These are phyloP conservation scores for Termitomyces sp. DNA, from an alignment of 768 basidiomycete genomes.

Conservation along the genomic window DNA sequence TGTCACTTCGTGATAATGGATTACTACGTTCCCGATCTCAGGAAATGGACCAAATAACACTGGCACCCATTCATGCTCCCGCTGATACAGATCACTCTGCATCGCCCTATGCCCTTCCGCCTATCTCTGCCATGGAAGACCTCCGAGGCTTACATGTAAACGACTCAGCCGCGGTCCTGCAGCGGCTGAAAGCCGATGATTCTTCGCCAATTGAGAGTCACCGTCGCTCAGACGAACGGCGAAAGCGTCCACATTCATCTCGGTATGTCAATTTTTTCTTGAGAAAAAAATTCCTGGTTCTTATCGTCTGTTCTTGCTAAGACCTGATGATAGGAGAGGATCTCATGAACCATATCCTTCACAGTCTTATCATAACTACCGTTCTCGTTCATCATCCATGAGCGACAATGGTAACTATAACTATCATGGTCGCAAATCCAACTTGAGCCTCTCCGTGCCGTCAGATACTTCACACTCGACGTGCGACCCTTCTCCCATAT, in stretches of 20 bases:
- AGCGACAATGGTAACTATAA: slow-evolving; percentile 7
- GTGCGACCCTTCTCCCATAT: slow-evolving; percentile 50
- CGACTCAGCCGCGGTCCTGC: slow-evolving; percentile 65
- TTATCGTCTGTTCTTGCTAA: not conserved
- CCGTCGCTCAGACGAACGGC: slow-evolving; percentile 25
- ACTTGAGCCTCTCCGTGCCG: slow-evolving; percentile 21
- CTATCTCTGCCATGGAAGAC: slow-evolving; percentile 68
- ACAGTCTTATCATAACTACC: slow-evolving; percentile 10
- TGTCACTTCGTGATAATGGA: slow-evolving; percentile 17
- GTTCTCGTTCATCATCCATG: slow-evolving; percentile 15
- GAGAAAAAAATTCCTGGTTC: not conserved
- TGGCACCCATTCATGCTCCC: slow-evolving; percentile 39
- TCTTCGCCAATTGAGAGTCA: slow-evolving; percentile 25
- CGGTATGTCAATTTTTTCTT: slow-evolving; percentile 12
- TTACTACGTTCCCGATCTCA: not conserved
- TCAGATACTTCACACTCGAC: slow-evolving; percentile 43
- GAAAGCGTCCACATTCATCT: slow-evolving; percentile 41
- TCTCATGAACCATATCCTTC: slow-evolving; percentile 5
- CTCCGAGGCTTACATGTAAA: slow-evolving; percentile 46
- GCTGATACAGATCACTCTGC: slow-evolving; percentile 23
- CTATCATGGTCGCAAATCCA: not conserved
- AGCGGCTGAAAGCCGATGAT: slow-evolving; percentile 59
- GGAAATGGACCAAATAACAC: slow-evolving; percentile 29
- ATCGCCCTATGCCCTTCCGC: slow-evolving; percentile 55
- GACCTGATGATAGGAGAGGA: slow-evolving; percentile 2